Evolutionary conservation across 225 moss, liverwort and hornwort species (phyloP).

Genomic region (Neckera pumila): DNA sequence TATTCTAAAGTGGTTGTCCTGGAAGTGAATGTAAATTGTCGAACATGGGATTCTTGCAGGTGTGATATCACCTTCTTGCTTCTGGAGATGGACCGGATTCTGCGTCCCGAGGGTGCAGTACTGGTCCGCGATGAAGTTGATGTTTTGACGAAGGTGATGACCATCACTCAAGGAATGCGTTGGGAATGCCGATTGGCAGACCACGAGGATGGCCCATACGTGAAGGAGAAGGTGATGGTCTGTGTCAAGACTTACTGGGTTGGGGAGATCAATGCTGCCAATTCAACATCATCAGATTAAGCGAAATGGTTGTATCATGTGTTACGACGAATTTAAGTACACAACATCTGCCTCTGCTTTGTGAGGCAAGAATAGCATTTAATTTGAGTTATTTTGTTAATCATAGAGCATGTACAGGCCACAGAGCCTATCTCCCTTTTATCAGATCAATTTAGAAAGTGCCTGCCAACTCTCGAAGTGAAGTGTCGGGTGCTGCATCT

Average conservation of each 20-base stretch:
- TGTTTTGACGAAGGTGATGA: slow-evolving; percentile 64
- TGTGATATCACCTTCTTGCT: slow-evolving; percentile 59
- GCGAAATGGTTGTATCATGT: background rate
- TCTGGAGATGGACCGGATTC: slow-evolving; percentile 83
- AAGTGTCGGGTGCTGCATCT: background rate
- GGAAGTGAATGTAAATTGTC: background rate
- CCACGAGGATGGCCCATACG: slow-evolving; percentile 72
- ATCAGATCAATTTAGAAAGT: background rate
- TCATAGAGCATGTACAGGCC: slow-evolving; percentile 4
- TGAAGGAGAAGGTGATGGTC: slow-evolving; percentile 63
- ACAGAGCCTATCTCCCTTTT: background rate
- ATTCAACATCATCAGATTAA: slow-evolving; percentile 8
- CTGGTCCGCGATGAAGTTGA: slow-evolving; percentile 76
- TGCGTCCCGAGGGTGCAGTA: slow-evolving; percentile 68
- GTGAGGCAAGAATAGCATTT: background rate
- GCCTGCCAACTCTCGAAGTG: background rate
- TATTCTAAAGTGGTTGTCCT: background rate
- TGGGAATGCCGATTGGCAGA: slow-evolving; percentile 88
- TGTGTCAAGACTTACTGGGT: slow-evolving; percentile 85
- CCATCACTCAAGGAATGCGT: slow-evolving; percentile 66
- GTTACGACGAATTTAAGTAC: background rate
- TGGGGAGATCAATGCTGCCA: slow-evolving; percentile 13
- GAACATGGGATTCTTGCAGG: slow-evolving; percentile 20
- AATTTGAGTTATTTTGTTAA: background rate
- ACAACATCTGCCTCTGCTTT: background rate